A percentile compares a stretch with the other conserved stretches of the same genome.
phyloP scores from a whole-genome alignment of 2,329 filamentous ascomycete species.

The Diaporthe humulicola region DNA sequence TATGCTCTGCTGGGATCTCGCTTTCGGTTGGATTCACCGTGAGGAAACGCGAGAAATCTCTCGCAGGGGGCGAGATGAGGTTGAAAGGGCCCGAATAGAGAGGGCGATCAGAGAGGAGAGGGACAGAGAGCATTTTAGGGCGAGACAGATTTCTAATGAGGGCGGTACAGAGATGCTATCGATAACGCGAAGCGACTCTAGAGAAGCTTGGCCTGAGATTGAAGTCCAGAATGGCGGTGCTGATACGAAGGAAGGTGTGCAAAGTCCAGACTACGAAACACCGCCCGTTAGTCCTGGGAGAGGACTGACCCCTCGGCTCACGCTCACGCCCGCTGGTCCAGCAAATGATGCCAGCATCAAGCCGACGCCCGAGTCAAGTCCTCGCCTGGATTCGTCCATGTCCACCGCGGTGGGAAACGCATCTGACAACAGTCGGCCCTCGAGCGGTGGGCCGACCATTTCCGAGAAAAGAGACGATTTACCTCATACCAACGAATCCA shows the following conservation, averaged over 20 bases:
- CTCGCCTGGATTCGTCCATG: background rate
- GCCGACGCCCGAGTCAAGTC: background rate
- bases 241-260: background rate
- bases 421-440: background rate
- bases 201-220: background rate
- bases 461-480: background rate
- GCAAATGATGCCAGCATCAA: background rate
- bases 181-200: background rate
- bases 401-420: background rate
- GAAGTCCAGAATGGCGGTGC: background rate
- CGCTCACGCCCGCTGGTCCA: background rate
- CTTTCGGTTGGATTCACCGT: conserved; percentile 73
- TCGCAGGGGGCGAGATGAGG: conserved; percentile 63
- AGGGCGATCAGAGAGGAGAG: conserved; percentile 41
- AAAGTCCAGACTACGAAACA: background rate
- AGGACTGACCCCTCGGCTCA: background rate
- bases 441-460: background rate
- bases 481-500: background rate
- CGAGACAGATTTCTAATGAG: background rate
- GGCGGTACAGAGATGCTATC: background rate
- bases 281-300: background rate
- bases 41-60: conserved; percentile 74
- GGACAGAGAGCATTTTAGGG: background rate
- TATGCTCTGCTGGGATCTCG: conserved; percentile 77
- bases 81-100: conserved; percentile 58